These are phyloP conservation scores for Suillus subalutaceus DNA, from an alignment of 768 basidiomycete species.

Conservation along the genomic window DNA sequence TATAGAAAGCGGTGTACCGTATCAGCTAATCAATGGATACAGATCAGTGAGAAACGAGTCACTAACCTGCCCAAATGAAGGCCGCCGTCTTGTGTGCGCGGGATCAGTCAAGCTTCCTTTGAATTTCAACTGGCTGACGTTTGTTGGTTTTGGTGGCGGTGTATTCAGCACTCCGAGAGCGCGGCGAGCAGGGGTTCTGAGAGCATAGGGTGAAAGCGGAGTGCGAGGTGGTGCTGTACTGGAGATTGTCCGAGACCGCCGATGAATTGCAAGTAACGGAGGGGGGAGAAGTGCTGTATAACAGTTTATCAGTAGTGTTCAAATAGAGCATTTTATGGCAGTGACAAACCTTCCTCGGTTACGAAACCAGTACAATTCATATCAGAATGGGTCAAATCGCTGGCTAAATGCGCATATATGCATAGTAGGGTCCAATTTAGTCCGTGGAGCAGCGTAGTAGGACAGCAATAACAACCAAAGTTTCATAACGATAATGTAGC, in stretches of 20 bases:
- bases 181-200: constrained; percentile 37
- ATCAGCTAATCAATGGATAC: constrained; percentile 21
- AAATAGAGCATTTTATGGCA: constrained; percentile 18
- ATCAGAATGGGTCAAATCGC: constrained; percentile 53
- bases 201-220: constrained; percentile 27
- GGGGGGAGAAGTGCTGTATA: constrained; percentile 56
- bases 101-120: constrained; percentile 79
- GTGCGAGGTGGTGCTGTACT: constrained; percentile 42
- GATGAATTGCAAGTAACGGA: constrained; percentile 56
- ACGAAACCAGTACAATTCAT: constrained; percentile 49
- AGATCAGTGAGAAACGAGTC: constrained; percentile 10
- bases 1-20: constrained; percentile 17
- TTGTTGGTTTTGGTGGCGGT: constrained; percentile 67
- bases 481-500: constrained; percentile 12
- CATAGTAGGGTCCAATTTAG: constrained; percentile 11
- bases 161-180: constrained; percentile 48
- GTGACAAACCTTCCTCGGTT: constrained; percentile 50
- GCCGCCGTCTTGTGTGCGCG: constrained; percentile 49
- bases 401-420: constrained; percentile 53
- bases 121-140: constrained; percentile 56
- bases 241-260: constrained; percentile 64
- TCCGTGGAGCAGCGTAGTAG: constrained; percentile 8
- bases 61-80: constrained; percentile 44
- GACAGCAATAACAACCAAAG: constrained; percentile 13
- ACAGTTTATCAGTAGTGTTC: constrained; percentile 23